Evolutionary conservation across 768 basidiomycete genomes (phyloP).

Genomic region (Rhizopogon sp.): DNA sequence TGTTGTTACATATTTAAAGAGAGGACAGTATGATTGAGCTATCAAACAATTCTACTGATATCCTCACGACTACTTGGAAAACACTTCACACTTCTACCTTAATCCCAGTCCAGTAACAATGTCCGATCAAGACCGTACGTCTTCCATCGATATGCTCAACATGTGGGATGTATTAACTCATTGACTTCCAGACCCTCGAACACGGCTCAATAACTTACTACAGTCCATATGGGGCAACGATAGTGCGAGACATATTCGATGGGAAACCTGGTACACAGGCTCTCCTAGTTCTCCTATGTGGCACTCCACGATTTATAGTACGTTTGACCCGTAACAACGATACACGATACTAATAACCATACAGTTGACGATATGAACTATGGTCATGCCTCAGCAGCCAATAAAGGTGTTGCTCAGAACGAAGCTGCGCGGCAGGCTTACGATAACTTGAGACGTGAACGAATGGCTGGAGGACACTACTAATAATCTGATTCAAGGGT

Average conservation of each 20-base stretch:
- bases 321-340: neutral
- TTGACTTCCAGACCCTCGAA: neutral
- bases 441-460: neutral
- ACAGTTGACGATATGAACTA: neutral
- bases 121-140: neutral
- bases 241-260: neutral
- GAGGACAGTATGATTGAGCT: neutral
- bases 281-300: neutral
- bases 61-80: neutral
- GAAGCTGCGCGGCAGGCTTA: neutral
- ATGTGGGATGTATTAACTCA: neutral
- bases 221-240: neutral
- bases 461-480: no score
- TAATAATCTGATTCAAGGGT: neutral
- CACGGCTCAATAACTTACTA: neutral
- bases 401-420: no score
- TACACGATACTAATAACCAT: neutral
- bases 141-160: no score
- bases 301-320: neutral
- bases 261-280: neutral
- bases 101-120: neutral
- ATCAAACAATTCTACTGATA: no score
- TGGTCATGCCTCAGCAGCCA: neutral
- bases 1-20: neutral
- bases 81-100: neutral